Evolutionary conservation across 306 rosid genomes (phyloP), one percentile per base, ranked within the genome.

Genomic region (Gillenia trifoliata): DNA sequence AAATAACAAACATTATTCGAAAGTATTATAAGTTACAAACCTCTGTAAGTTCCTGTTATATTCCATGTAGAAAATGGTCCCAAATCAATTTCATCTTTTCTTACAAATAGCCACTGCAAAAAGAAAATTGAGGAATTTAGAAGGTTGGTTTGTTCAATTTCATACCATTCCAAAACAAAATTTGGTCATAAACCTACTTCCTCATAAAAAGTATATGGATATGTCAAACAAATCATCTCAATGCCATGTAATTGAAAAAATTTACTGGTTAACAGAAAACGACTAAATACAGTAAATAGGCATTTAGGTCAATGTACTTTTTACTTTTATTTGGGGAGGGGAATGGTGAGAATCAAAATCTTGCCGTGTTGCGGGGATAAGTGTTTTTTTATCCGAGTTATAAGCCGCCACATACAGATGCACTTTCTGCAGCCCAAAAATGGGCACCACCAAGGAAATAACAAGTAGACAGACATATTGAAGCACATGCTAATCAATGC

Each of bases 61-160:
- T 94, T 94, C 99, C 99, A 94, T 68, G 85, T 68, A 73, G 97
- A 87, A 85, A 90, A 94, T 60, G 96, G 93, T 76, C 96, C 99
- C 63, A 87, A 57, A 72, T 87, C 99, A 76, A 86, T 86, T 81
- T 92, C 96, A 3, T 90, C 96, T 85, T 90, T 94, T 78, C 87
- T 89, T 40, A 90, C 68, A 72, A 88, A 86, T 59, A 92, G 77
- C 99, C 99, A 92, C 99, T 94, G 96, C 87, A 88, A 86, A 78
- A 57, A 68, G 63, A 57, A 26, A 77, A 73, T 64, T 28, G 38
- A 70, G n/a, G 30, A 83, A 70, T 70, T 75, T 68, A 75, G 78
- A 31, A 36, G 60, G 69, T 76, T 68, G 60, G 69, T 76, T 68
- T 71, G 69, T 45, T 73, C 64, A 76, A 69, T 26, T 75, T 76